These are phyloP conservation scores for Cutaneotrichosporon sp. DNA, from an alignment of 1,284 basidiomycete species.

Conservation along the genomic window DNA sequence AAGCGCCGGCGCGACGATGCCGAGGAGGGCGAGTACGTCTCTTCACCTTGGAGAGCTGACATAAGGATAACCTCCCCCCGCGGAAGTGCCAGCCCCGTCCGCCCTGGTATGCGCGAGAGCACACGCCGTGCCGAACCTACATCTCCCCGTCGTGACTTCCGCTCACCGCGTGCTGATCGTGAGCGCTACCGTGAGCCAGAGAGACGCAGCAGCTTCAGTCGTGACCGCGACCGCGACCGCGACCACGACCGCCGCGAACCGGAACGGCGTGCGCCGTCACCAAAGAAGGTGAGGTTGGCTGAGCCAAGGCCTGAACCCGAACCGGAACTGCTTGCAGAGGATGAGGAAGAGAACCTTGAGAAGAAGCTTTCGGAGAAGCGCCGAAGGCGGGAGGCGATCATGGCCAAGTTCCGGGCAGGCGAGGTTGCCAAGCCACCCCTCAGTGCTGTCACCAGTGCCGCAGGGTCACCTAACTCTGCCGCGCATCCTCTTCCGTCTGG, in stretches of 20 bases:
- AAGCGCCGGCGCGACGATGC: conserved; percentile 13
- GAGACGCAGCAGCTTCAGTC: background rate
- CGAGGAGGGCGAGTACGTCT: conserved; percentile 21
- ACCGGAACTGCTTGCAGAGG: conserved; percentile 56
- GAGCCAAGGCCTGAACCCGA: conserved; percentile 52
- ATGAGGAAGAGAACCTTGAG: conserved; percentile 65
- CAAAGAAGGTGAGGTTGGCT: conserved; percentile 7
- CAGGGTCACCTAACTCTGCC: background rate
- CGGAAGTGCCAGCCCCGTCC: background rate
- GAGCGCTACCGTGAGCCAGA: conserved; percentile 34
- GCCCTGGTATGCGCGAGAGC: background rate
- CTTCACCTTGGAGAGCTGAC: background rate
- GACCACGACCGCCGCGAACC: background rate
- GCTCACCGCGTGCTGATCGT: conserved; percentile 24
- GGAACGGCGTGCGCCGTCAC: background rate
- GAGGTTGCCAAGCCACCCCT: conserved; percentile 20
- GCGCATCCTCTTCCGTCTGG: conserved; percentile 23
- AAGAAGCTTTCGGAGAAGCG: conserved; percentile 73
- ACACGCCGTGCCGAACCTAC: background rate
- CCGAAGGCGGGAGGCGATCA: conserved; percentile 75
- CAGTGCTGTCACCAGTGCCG: conserved; percentile 6
- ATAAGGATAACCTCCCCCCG: conserved; percentile 10
- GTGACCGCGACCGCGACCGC: background rate
- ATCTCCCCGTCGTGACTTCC: background rate
- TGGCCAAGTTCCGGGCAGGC: conserved; percentile 66